These are phyloP conservation scores for Chaetomiaceae sp. DNA, from an alignment of 2,329 filamentous ascomycete genomes.

Conservation along the genomic window DNA sequence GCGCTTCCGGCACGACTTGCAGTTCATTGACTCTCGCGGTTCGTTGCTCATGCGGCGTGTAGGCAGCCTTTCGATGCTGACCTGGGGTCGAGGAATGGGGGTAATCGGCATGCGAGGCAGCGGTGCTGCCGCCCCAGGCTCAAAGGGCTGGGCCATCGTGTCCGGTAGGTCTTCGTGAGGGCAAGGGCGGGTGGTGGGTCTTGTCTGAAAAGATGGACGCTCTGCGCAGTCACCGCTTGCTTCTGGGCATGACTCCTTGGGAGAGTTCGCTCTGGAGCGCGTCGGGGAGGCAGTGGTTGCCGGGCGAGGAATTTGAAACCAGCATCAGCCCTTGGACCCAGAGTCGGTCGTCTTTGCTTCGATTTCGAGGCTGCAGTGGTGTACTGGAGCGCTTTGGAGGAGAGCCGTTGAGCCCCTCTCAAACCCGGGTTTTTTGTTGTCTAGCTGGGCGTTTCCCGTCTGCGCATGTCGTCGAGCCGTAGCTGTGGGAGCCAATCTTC, in stretches of 20 bases:
- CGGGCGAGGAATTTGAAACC: not conserved
- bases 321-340: not conserved
- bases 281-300: not conserved
- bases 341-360: not conserved
- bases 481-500: not conserved
- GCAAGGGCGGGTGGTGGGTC: not conserved
- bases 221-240: constrained; percentile 6
- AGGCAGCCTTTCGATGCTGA: constrained; percentile 75
- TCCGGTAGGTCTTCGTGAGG: constrained; percentile 14
- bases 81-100: constrained; percentile 68
- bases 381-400: no score
- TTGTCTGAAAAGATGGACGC: constrained; percentile 1
- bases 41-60: constrained; percentile 67
- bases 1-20: constrained; percentile 87
- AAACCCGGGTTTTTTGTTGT: not conserved
- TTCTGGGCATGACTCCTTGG: constrained; percentile 11
- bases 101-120: constrained; percentile 44
- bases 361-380: not conserved
- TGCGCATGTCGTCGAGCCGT: not conserved
- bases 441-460: not conserved
- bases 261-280: not conserved
- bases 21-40: constrained; percentile 88
- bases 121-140: constrained; percentile 41
- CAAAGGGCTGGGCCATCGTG: constrained; percentile 39
- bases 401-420: not conserved